Evolutionary conservation across 345 rosid species (phyloP).

Genomic region (Brassica incana): DNA sequence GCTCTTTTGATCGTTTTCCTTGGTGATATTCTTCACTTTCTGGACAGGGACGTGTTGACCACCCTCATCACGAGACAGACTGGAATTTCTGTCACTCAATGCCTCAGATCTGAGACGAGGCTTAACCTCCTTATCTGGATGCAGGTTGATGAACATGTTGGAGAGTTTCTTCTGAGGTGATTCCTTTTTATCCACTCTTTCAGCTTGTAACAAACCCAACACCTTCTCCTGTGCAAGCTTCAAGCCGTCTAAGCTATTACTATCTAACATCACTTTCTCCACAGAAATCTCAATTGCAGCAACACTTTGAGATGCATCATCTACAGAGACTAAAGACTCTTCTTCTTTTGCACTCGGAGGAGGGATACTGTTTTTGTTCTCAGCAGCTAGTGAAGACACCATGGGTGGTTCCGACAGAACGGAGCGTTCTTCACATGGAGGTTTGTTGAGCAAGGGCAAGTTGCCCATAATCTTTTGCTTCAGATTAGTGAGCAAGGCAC

Average conservation of each 20-base stretch:
- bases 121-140: constrained; percentile 10
- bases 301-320: constrained; percentile 22
- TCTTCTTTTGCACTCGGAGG: not conserved
- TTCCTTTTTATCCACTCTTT: constrained; percentile 5
- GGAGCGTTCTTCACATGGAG: constrained; percentile 15
- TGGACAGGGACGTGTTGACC: constrained; percentile 13
- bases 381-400: not conserved
- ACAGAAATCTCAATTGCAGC: not conserved
- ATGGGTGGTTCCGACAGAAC: not conserved
- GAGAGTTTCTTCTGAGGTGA: not conserved
- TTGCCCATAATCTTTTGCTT: constrained; percentile 33
- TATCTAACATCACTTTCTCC: constrained; percentile 7
- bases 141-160: not conserved
- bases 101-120: not conserved
- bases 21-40: not conserved
- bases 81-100: constrained; percentile 6
- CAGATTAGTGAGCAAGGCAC: constrained; percentile 31
- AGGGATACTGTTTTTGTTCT: not conserved
- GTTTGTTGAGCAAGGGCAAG: not conserved
- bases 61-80: not conserved
- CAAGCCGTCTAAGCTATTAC: constrained; percentile 17
- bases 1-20: constrained; percentile 4
- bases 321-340: constrained; percentile 20
- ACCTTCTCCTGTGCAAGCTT: constrained; percentile 5
- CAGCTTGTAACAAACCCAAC: not conserved